phyloP scores from a whole-genome alignment of 225 moss, liverwort and hornwort genomes.

The Anthoceros angustus region DNA sequence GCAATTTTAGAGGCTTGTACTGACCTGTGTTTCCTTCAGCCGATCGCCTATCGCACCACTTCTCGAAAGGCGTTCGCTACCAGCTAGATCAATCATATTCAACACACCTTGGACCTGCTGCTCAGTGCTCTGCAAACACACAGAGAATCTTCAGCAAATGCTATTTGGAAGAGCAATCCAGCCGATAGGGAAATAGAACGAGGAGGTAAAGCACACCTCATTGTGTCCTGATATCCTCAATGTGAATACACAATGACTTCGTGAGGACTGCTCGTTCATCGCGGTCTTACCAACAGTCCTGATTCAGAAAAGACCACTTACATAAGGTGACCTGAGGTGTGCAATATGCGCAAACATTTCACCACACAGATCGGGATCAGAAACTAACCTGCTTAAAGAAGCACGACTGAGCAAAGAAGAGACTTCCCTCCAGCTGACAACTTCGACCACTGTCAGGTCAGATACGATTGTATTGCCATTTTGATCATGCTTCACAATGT shows the following conservation, averaged over 20 bases:
- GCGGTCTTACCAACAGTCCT: slow-evolving; percentile 87
- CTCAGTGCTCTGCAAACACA: slow-evolving; percentile 45
- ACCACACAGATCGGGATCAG: neutral
- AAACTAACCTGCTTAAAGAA: slow-evolving; percentile 70
- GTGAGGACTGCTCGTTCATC: slow-evolving; percentile 98
- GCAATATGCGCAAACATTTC: neutral
- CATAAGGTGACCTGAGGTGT: neutral
- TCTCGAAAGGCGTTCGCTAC: slow-evolving; percentile 91
- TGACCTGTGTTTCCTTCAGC: slow-evolving; percentile 92
- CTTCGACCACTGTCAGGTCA: slow-evolving; percentile 76
- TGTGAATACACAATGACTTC: slow-evolving; percentile 98
- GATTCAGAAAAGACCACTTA: slow-evolving; percentile 7
- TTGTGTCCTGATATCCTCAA: slow-evolving; percentile 75
- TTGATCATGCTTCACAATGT: slow-evolving; percentile 65
- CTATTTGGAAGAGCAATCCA: neutral
- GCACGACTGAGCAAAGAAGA: slow-evolving; percentile 78
- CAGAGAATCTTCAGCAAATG: neutral
- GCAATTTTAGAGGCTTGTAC: neutral
- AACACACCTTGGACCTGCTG: slow-evolving; percentile 88
- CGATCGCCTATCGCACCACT: slow-evolving; percentile 92
- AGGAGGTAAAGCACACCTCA: slow-evolving; percentile 34
- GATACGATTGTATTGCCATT: slow-evolving; percentile 74
- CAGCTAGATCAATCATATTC: slow-evolving; percentile 94
- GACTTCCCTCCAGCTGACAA: slow-evolving; percentile 86
- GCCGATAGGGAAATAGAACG: neutral